These are phyloP conservation scores for Basidiobolus meristosporus DNA, from an alignment of 371 early-diverging fungal genomes.

Conservation along the genomic window DNA sequence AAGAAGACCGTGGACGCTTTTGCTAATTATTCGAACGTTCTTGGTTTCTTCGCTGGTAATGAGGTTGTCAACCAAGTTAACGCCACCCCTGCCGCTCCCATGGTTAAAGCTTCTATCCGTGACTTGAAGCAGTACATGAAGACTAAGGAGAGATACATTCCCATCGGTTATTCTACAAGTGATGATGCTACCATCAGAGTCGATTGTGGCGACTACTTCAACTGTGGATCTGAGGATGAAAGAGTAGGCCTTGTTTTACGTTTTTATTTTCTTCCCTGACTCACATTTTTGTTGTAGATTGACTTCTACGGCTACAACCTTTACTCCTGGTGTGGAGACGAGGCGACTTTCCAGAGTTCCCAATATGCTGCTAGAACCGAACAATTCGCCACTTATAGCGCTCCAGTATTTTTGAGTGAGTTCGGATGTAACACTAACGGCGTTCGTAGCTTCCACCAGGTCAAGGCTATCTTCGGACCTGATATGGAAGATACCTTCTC, in stretches of 20 bases:
- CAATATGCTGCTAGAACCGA: slow-evolving; percentile 34
- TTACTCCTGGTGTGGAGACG: slow-evolving; percentile 41
- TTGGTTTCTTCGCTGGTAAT: slow-evolving; percentile 63
- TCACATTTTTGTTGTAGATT: slow-evolving; percentile 3
- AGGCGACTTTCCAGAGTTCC: slow-evolving; percentile 21
- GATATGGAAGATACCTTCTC: slow-evolving; percentile 47
- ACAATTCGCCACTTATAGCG: slow-evolving; percentile 24
- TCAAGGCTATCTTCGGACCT: slow-evolving; percentile 37
- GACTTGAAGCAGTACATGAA: slow-evolving; percentile 46
- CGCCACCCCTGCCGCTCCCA: slow-evolving; percentile 44
- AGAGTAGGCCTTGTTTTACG: slow-evolving; percentile 9
- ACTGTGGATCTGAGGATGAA: slow-evolving; percentile 40
- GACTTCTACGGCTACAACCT: slow-evolving; percentile 61
- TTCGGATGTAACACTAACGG: slow-evolving; percentile 35
- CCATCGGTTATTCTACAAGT: slow-evolving; percentile 66
- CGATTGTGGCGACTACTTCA: slow-evolving; percentile 46
- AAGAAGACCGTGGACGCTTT: slow-evolving; percentile 42
- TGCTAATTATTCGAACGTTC: slow-evolving; percentile 32
- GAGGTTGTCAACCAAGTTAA: slow-evolving; percentile 52
- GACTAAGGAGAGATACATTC: slow-evolving; percentile 23
- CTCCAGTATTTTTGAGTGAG: slow-evolving; percentile 41
- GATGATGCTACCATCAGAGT: slow-evolving; percentile 51
- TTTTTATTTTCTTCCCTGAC: too few relatives aligned
- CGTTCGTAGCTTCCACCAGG: slow-evolving; percentile 23
- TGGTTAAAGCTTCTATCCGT: slow-evolving; percentile 49